phyloP scores from a whole-genome alignment of 176 grass and related monocot species.

The Triticum turgidum region DNA sequence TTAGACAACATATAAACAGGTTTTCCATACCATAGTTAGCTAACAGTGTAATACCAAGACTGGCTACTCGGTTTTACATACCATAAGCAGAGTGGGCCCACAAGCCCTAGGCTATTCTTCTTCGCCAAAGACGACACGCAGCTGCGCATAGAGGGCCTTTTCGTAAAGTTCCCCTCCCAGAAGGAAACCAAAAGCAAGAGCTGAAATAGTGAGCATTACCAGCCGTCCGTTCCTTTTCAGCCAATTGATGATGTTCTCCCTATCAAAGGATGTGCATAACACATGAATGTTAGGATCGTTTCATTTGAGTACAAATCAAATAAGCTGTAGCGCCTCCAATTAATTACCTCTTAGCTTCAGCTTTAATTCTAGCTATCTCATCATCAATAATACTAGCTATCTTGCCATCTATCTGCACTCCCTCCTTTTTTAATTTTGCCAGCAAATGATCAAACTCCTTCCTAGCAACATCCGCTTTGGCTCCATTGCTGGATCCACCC shows the following conservation, averaged over 20 bases:
- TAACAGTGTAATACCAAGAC: neutral
- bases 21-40: conserved; percentile 5
- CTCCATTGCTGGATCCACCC: conserved; percentile 10
- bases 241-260: neutral
- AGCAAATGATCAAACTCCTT: neutral
- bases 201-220: neutral
- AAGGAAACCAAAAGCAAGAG: neutral
- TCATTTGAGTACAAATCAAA: conserved; percentile 6
- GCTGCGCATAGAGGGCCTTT: neutral
- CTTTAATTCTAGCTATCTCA: conserved; percentile 24
- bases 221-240: neutral
- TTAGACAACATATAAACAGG: neutral
- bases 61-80: conserved; percentile 3
- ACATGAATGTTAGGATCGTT: neutral
- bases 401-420: conserved; percentile 1
- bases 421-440: conserved; percentile 17
- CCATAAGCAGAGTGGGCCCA: neutral
- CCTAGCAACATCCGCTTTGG: neutral
- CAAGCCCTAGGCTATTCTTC: conserved; percentile 3
- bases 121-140: neutral
- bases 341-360: conserved; percentile 18
- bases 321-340: neutral
- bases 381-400: conserved; percentile 11
- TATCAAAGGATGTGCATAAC: neutral
- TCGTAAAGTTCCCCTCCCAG: neutral